A percentile compares a stretch with the other conserved stretches of the same genome.
phyloP scores from a whole-genome alignment of 108 stramenopile genomes.

The Stephanodiscus minutulus region DNA sequence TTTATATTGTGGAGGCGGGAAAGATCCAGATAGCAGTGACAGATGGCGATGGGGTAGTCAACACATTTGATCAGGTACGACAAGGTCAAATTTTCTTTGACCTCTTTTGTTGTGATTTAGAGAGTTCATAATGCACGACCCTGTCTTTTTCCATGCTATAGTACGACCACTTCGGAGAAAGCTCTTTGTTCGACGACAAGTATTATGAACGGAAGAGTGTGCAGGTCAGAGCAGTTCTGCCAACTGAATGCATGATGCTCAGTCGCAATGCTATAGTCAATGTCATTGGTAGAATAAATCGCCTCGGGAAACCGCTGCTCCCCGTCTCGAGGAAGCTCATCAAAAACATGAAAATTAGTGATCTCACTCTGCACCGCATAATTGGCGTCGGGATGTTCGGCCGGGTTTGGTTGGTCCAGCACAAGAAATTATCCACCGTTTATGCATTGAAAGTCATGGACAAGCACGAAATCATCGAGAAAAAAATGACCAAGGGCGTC shows the following conservation, averaged over 20 bases:
- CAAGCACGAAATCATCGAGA: conserved; percentile 71
- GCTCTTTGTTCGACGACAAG: conserved; percentile 33
- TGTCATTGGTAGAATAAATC: conserved; percentile 40
- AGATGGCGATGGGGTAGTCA: conserved; percentile 40
- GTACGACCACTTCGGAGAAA: conserved; percentile 38
- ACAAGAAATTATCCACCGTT: conserved; percentile 16
- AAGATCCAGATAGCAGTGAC: conserved; percentile 39
- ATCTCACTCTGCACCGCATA: conserved; percentile 53
- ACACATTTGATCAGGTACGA: conserved; percentile 10
- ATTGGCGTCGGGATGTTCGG: conserved; percentile 93
- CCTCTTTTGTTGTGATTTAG: neutral
- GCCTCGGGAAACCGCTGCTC: conserved; percentile 28
- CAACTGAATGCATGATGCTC: conserved; percentile 39
- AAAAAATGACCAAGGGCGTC: conserved; percentile 48
- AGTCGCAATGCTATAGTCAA: conserved; percentile 32
- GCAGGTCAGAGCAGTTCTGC: conserved; percentile 28
- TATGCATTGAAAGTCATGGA: conserved; percentile 69
- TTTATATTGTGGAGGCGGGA: conserved; percentile 33
- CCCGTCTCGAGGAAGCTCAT: conserved; percentile 40
- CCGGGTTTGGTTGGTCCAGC: conserved; percentile 80
- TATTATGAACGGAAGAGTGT: conserved; percentile 29
- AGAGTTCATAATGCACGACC: neutral
- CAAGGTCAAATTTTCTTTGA: neutral
- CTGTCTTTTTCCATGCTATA: neutral
- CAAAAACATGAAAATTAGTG: conserved; percentile 45